phyloP scores from a whole-genome alignment of 768 basidiomycete species.

The Antrodiella citrinella region DNA sequence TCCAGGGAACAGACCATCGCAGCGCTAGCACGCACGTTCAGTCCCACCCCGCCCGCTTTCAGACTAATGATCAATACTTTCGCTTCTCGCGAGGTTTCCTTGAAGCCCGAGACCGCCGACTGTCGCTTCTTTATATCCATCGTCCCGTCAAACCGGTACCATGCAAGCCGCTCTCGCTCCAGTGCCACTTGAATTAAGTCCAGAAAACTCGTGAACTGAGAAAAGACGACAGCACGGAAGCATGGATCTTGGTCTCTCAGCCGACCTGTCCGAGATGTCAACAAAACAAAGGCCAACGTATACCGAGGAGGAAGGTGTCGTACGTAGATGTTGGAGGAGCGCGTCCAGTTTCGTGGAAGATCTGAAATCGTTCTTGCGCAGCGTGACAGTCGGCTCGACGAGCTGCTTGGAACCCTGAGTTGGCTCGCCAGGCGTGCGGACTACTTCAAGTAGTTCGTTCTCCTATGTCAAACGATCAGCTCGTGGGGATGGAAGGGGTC shows the following conservation, averaged over 20 bases:
- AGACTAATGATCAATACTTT: slow-evolving; percentile 73
- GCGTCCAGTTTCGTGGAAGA: slow-evolving; percentile 91
- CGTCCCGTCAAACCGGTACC: slow-evolving; percentile 84
- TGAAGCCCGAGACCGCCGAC: slow-evolving; percentile 72
- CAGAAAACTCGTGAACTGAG: slow-evolving; percentile 84
- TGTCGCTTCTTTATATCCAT: slow-evolving; percentile 83
- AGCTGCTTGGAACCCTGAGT: slow-evolving; percentile 22
- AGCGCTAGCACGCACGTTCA: slow-evolving; percentile 61
- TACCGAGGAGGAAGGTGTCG: slow-evolving; percentile 17
- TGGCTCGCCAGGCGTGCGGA: slow-evolving; percentile 30
- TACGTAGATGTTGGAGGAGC: slow-evolving; percentile 63
- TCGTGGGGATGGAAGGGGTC: neutral
- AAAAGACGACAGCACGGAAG: slow-evolving; percentile 84
- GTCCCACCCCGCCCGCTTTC: slow-evolving; percentile 88
- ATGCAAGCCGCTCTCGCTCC: slow-evolving; percentile 58
- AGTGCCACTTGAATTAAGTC: slow-evolving; percentile 71
- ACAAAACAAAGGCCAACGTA: neutral
- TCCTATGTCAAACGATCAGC: slow-evolving; percentile 30
- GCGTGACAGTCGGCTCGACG: slow-evolving; percentile 37
- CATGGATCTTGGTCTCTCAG: slow-evolving; percentile 63
- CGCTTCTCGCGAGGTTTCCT: slow-evolving; percentile 54
- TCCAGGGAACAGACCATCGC: too few species aligned
- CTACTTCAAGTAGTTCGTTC: slow-evolving; percentile 55
- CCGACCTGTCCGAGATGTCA: slow-evolving; percentile 42
- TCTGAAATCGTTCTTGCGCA: slow-evolving; percentile 77